These are phyloP conservation scores for Blastomyces emzantsi DNA, from an alignment of 2,329 filamentous ascomycete genomes.

Conservation along the genomic window DNA sequence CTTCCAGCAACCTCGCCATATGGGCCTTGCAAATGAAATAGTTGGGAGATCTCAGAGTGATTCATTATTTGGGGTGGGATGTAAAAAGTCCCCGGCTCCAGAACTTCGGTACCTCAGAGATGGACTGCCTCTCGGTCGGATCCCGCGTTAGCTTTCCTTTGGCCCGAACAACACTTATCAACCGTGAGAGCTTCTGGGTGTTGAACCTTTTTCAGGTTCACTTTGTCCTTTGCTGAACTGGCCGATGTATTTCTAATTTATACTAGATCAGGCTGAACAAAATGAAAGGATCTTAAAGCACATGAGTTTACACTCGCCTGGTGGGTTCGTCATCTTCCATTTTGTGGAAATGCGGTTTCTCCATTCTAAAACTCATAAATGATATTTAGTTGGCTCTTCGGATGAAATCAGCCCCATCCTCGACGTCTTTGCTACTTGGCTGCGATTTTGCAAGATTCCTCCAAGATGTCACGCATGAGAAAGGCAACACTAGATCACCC, in stretches of 20 bases:
- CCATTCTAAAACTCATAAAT: not conserved
- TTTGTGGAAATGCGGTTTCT: not conserved
- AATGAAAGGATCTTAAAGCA: not conserved
- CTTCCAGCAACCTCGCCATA: not conserved
- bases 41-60: not conserved
- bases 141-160: not conserved
- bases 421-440: not conserved
- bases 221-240: not conserved
- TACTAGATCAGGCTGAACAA: not conserved
- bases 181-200: not conserved
- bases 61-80: not conserved
- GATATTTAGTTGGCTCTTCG: not conserved
- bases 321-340: not conserved
- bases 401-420: not conserved
- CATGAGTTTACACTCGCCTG: not conserved
- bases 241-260: not conserved
- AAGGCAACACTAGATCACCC: slow-evolving; percentile 14
- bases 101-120: not conserved
- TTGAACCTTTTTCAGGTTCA: not conserved
- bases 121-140: not conserved
- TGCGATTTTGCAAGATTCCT: not conserved
- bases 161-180: too few relatives aligned
- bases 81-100: not conserved
- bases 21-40: not conserved
- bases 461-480: not conserved